Conservation (phyloP, 1,139 yeast species). For the Pichia kudriavzevii region DNA sequence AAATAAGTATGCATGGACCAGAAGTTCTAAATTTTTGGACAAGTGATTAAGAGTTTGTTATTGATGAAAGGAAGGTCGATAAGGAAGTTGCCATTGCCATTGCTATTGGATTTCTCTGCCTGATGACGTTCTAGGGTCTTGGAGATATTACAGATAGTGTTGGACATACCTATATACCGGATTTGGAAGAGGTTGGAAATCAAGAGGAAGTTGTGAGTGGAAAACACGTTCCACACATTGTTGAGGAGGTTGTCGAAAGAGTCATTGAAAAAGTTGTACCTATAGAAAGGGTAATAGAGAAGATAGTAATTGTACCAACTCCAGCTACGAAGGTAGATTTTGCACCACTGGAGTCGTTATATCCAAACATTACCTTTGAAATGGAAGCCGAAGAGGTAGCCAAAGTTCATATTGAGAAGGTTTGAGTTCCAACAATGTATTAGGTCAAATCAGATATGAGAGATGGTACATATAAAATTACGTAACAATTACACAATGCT, state of each 20-base stretch:
- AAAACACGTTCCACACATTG: conserved; percentile 6
- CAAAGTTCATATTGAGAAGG: conserved; percentile 26
- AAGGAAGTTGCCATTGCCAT: conserved; percentile 45
- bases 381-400: conserved; percentile 25
- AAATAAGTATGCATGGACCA: conserved; percentile 46
- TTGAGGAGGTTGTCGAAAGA: conserved; percentile 11
- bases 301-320: background rate
- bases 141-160: conserved; percentile 47
- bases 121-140: conserved; percentile 58
- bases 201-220: conserved; percentile 6
- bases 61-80: conserved; percentile 42
- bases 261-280: conserved; percentile 9
- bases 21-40: conserved; percentile 44
- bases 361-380: conserved; percentile 24
- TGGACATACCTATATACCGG: conserved; percentile 40
- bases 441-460: too few species aligned
- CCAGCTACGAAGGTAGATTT: background rate
- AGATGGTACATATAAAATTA: too few species aligned
- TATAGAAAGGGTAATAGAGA: conserved; percentile 5
- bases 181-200: conserved; percentile 8
- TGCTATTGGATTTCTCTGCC: conserved; percentile 51
- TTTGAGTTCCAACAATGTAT: too few species aligned
- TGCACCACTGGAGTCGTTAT: background rate
- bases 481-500: too few species aligned
- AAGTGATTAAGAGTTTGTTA: conserved; percentile 48